Base-by-base conservation (phyloP, 2,329 filamentous ascomycete genomes). In the Passalora sequoiae region DNA sequence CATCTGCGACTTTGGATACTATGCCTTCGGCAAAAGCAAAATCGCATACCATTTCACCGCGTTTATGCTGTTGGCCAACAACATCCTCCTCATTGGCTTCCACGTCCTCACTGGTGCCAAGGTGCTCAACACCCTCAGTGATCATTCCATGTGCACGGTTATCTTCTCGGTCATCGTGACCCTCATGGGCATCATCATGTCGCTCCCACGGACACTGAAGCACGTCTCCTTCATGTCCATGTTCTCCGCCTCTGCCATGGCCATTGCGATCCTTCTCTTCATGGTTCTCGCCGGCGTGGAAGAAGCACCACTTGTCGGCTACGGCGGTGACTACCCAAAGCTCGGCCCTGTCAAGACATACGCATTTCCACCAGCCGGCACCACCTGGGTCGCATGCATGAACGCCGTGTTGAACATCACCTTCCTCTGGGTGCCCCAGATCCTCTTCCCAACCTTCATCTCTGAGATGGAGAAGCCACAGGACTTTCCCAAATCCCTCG, bases 171-270 rank as follows among this genome's bases (percentile, higher is more conserved):
- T 72, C 15, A 74, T 74, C 47, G 60, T 56, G 3, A 68, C 57
- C 13, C 40, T 74, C 4, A 72, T 74, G 63, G 70, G 71, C 12
- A 68, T 73, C 25, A 52, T 73, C 21, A 63, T 73, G 62, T 71
- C 68, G 13, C 35, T 69, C 1, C 71, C 71, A 0, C 55, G 70
- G 10, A 73, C 71, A 3, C 55, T 74, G 19, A 64, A 62, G 20
- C 70, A 74, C 48, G 64, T 75, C 40, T 72, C 69, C 4, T 72
- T 72, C 61, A 74, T 74, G 71, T 70, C 67, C 7, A 74, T 73
- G 66, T 67, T 69, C 51, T 72, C 69, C 59, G 69, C 70, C 28
- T 62, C 65, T 17, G 71, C 65, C 49, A 74, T 74, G 71, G 71
- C 56, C 1, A 60, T 74, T 4, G 65, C 71, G 3, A 72, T 74